phyloP scores from a whole-genome alignment of 208 protist species.

The Trypanosoma cruzi region DNA sequence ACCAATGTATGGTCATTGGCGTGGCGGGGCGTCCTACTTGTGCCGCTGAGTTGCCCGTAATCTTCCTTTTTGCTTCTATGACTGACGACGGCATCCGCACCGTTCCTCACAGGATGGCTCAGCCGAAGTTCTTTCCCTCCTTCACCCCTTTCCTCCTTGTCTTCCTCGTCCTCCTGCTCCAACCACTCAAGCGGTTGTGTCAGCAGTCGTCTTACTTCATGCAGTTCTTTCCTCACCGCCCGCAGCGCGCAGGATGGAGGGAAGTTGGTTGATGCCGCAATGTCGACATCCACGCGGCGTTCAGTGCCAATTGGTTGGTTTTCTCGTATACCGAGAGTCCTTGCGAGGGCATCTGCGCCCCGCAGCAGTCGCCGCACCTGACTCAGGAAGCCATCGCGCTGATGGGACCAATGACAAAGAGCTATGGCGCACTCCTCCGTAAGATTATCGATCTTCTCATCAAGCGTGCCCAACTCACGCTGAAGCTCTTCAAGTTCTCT shows the following conservation, averaged over 20 bases:
- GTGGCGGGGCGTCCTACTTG: background rate
- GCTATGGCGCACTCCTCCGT: conserved; percentile 45
- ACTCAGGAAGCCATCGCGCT: conserved; percentile 28
- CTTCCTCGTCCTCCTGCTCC: conserved; percentile 2
- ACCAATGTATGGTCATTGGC: background rate
- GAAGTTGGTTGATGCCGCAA: background rate
- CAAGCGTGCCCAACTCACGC: conserved; percentile 37
- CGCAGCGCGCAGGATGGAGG: conserved; percentile 17
- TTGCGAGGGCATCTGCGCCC: conserved; percentile 25
- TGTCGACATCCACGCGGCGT: background rate
- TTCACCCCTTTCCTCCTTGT: background rate
- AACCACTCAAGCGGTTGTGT: conserved; percentile 17
- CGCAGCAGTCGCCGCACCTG: conserved; percentile 32
- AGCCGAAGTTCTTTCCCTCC: background rate
- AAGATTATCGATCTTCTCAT: conserved; percentile 34
- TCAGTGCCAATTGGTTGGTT: background rate
- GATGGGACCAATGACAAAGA: conserved; percentile 60
- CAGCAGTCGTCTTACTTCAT: conserved; percentile 17
- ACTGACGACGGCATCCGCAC: background rate
- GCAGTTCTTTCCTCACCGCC: conserved; percentile 39
- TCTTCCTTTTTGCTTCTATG: background rate
- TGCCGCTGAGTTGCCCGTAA: background rate
- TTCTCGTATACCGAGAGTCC: conserved; percentile 2
- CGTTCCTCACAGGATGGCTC: background rate
- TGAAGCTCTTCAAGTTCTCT: conserved; percentile 39